Percentiles rank a stretch among this genome's conserved stretches.
Evolutionary conservation across 2,329 filamentous ascomycete species (phyloP).

Genomic region (Beauveria sp.): DNA sequence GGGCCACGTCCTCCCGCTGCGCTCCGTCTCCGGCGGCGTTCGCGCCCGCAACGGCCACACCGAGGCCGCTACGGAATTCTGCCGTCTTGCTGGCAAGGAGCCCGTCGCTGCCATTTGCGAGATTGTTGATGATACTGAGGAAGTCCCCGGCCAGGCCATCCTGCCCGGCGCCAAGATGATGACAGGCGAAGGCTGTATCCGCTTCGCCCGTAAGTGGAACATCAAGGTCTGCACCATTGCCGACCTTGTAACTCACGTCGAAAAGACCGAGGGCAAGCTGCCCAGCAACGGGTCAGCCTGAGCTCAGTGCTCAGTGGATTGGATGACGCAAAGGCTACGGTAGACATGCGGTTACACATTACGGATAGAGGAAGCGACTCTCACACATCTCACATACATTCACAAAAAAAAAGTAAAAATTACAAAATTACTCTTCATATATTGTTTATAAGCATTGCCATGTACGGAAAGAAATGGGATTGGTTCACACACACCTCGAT

Average conservation of each 20-base stretch:
- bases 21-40: constrained; percentile 72
- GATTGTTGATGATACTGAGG: constrained; percentile 77
- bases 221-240: constrained; percentile 94
- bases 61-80: constrained; percentile 88
- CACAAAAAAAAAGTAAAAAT: not conserved
- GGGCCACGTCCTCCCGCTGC: constrained; percentile 83
- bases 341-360: not conserved
- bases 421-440: not conserved
- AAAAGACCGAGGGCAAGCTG: constrained; percentile 62
- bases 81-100: constrained; percentile 70
- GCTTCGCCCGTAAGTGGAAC: constrained; percentile 81
- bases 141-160: constrained; percentile 60
- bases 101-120: constrained; percentile 82
- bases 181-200: constrained; percentile 77
- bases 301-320: not conserved
- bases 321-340: not conserved
- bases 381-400: too few species aligned
- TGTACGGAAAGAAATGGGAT: constrained; percentile 1
- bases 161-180: constrained; percentile 76
- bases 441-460: constrained; percentile 5
- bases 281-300: constrained; percentile 33
- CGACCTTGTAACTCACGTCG: constrained; percentile 72
- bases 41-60: constrained; percentile 78
- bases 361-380: not conserved
- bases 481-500: constrained; percentile 6